Conservation (phyloP, 164 flowering plant genomes). For the Liquidambar formosana region DNA sequence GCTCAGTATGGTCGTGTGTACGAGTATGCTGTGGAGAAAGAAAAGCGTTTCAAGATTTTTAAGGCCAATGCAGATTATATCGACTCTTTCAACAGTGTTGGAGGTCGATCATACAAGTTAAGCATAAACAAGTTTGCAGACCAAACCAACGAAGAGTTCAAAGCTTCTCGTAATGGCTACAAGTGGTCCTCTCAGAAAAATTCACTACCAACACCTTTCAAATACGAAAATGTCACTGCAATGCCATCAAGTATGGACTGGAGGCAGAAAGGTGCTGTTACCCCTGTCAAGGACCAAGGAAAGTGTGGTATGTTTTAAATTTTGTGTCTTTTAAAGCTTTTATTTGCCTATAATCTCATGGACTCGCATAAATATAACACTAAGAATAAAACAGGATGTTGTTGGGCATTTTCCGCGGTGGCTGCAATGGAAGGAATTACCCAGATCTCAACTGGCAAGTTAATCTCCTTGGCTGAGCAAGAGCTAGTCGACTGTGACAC, state of each 20-base stretch:
- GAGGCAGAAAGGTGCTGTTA: conserved; percentile 15
- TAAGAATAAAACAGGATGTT: conserved; percentile 7
- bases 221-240: not conserved
- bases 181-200: not conserved
- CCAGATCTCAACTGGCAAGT: conserved; percentile 14
- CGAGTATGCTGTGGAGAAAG: too few species aligned
- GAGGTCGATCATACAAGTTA: not conserved
- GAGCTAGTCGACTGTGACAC: conserved; percentile 23
- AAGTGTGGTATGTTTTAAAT: conserved; percentile 4
- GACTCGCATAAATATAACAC: too few species aligned
- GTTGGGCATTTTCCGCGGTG: conserved; percentile 34
- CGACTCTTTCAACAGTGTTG: not conserved
- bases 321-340: too few species aligned
- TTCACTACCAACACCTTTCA: not conserved
- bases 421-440: conserved; percentile 30
- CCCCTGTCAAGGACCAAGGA: not conserved
- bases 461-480: conserved; percentile 23
- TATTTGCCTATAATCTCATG: too few species aligned
- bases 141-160: conserved; percentile 7
- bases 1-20: too few species aligned
- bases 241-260: conserved; percentile 9
- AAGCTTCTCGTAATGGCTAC: conserved; percentile 1
- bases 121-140: conserved; percentile 13
- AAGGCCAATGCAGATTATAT: conserved; percentile 6
- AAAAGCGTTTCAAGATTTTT: not conserved